Evolutionary conservation across 2,329 filamentous ascomycete species (phyloP).

Genomic region (Trichophyton simii): DNA sequence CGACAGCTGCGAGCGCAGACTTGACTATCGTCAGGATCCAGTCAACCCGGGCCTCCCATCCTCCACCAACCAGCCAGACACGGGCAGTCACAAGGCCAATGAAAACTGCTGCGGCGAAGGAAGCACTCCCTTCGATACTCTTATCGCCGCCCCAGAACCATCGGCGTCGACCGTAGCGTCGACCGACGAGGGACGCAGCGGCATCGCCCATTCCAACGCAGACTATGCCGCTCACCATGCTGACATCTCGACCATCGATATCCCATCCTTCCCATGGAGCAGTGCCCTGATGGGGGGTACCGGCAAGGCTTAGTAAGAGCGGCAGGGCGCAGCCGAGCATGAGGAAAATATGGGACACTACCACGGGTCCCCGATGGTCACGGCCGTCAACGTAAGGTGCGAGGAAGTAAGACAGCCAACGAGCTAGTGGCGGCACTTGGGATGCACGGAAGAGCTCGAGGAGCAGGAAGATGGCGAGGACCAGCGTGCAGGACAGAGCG

Average conservation of each 20-base stretch:
- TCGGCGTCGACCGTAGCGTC: constrained; percentile 73
- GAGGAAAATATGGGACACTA: constrained; percentile 91
- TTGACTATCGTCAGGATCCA: constrained; percentile 39
- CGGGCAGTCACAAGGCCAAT: constrained; percentile 58
- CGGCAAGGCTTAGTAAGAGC: constrained; percentile 74
- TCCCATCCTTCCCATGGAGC: constrained; percentile 61
- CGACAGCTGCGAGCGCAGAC: constrained; percentile 56
- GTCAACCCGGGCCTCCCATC: constrained; percentile 43
- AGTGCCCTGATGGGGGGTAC: constrained; percentile 45
- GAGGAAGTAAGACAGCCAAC: constrained; percentile 73
- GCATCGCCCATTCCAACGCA: constrained; percentile 94
- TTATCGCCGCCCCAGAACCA: constrained; percentile 97
- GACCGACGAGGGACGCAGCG: constrained; percentile 77
- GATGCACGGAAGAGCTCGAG: constrained; percentile 82
- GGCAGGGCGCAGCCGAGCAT: constrained; percentile 91
- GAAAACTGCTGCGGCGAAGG: constrained; percentile 71
- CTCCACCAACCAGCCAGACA: constrained; percentile 62
- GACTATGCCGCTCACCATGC: constrained; percentile 83
- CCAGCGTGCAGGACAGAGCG: constrained; percentile 63
- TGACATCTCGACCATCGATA: constrained; percentile 57
- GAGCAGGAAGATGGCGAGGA: constrained; percentile 73
- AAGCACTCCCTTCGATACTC: constrained; percentile 72
- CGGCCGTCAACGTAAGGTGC: constrained; percentile 89
- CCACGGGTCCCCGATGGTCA: constrained; percentile 84
- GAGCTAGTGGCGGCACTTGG: constrained; percentile 79